These are phyloP conservation scores for Licmophora abbreviata DNA, from an alignment of 108 stramenopile genomes.

Conservation along the genomic window DNA sequence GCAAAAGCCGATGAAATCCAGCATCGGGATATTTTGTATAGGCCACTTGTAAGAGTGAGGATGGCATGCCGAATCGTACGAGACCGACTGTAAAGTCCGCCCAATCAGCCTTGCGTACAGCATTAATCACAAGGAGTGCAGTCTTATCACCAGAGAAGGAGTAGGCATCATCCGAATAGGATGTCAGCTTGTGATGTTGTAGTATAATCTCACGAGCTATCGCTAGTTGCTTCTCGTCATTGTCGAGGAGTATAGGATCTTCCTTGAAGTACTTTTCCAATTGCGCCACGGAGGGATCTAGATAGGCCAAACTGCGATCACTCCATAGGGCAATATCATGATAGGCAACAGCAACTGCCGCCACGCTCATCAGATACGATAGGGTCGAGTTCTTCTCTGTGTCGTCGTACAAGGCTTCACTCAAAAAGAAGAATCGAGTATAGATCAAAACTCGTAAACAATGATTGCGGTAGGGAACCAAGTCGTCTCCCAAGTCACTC, in stretches of 20 bases:
- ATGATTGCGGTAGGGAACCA: slow-evolving; percentile 34
- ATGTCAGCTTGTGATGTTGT: slow-evolving; percentile 31
- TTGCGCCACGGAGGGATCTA: slow-evolving; percentile 19
- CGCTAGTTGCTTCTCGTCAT: slow-evolving; percentile 7
- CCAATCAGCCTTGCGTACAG: slow-evolving; percentile 52
- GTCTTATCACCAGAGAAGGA: background rate
- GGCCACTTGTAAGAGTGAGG: slow-evolving; percentile 21
- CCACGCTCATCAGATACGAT: slow-evolving; percentile 22
- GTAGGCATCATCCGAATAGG: slow-evolving; percentile 6
- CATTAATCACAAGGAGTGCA: slow-evolving; percentile 29
- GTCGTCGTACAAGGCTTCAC: background rate
- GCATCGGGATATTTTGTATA: slow-evolving; percentile 21
- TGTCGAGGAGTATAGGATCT: background rate
- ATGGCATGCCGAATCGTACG: slow-evolving; percentile 36
- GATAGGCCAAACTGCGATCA: slow-evolving; percentile 26
- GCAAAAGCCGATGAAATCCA: slow-evolving; percentile 24
- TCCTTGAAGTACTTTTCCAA: slow-evolving; percentile 10
- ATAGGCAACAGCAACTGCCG: slow-evolving; percentile 32
- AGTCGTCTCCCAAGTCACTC: slow-evolving; percentile 20
- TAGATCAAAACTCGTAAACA: slow-evolving; percentile 44
- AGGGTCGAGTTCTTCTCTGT: slow-evolving; percentile 6
- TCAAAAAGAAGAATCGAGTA: slow-evolving; percentile 18
- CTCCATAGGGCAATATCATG: slow-evolving; percentile 45
- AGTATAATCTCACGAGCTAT: slow-evolving; percentile 22
- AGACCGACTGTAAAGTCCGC: slow-evolving; percentile 38